These are phyloP conservation scores for Suillus variegatus DNA, from an alignment of 768 basidiomycete genomes.

Conservation along the genomic window DNA sequence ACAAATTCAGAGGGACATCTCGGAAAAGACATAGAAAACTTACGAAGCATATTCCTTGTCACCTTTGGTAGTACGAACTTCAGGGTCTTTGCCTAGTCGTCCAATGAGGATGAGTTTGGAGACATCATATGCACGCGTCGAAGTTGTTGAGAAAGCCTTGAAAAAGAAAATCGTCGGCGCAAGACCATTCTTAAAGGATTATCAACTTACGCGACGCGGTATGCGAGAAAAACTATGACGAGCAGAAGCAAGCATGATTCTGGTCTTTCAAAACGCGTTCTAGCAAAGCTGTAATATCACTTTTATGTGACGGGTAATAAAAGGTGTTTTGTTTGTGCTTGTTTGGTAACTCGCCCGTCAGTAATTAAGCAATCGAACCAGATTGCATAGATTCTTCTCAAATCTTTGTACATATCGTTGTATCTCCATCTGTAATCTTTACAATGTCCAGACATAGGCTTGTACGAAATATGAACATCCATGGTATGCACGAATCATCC, in stretches of 20 bases:
- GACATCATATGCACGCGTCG: slow-evolving; percentile 57
- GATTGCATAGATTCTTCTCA: background rate
- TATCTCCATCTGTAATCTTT: slow-evolving; percentile 12
- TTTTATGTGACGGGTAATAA: background rate
- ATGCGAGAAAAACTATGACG: slow-evolving; percentile 45
- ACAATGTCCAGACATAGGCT: slow-evolving; percentile 91
- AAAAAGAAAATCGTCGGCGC: background rate
- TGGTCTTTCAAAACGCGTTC: background rate
- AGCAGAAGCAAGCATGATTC: slow-evolving; percentile 52
- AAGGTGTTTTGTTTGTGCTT: slow-evolving; percentile 11
- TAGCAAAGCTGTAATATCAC: background rate
- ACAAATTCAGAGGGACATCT: slow-evolving; percentile 2
- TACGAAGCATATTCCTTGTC: slow-evolving; percentile 81
- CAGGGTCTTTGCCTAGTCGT: slow-evolving; percentile 69
- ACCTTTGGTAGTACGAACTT: slow-evolving; percentile 63
- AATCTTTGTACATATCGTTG: slow-evolving; percentile 11
- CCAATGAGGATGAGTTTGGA: slow-evolving; percentile 81
- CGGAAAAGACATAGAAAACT: slow-evolving; percentile 27
- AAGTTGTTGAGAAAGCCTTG: slow-evolving; percentile 67
- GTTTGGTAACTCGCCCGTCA: slow-evolving; percentile 15
- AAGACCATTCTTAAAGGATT: background rate
- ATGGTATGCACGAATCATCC: slow-evolving; percentile 42
- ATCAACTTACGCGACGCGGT: slow-evolving; percentile 49
- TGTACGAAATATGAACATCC: slow-evolving; percentile 82
- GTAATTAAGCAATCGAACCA: slow-evolving; percentile 4